phyloP scores from a whole-genome alignment of 139 green algal genomes.

The Micractinium sp. region DNA sequence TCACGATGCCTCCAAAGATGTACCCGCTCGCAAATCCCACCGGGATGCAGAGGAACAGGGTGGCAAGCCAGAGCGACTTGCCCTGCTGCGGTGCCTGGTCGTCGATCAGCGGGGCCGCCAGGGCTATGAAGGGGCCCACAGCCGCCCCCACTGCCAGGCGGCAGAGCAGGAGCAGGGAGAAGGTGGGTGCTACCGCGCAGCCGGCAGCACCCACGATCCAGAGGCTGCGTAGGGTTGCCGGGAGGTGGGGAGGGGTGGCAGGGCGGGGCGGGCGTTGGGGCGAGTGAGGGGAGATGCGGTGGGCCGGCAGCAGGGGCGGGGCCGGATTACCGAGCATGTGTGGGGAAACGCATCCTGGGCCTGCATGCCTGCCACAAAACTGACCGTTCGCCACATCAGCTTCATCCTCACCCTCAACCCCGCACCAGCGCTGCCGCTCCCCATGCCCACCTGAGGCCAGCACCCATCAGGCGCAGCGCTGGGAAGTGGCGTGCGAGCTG shows the following conservation, averaged over 20 bases:
- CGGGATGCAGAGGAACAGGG: conserved; percentile 30
- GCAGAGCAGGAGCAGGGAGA: background rate
- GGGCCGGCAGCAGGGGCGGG: too few species aligned
- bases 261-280: background rate
- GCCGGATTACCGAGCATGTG: too few species aligned
- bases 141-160: background rate
- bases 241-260: background rate
- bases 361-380: too few species aligned
- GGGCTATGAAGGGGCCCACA: conserved; percentile 14
- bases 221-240: background rate
- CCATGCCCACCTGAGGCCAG: background rate
- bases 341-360: too few species aligned
- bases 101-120: conserved; percentile 20
- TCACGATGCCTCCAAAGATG: conserved; percentile 24
- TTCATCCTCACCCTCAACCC: too few species aligned
- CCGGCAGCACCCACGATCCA: background rate
- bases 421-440: too few species aligned
- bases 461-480: conserved; percentile 9
- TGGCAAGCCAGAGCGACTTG: conserved; percentile 26
- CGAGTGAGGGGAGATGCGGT: too few species aligned
- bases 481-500: background rate
- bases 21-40: conserved; percentile 24
- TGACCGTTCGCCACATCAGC: too few species aligned
- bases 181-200: conserved; percentile 9
- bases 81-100: background rate